Conservation (phyloP, 257 asterid genomes). For the Coffea eugenioides region DNA sequence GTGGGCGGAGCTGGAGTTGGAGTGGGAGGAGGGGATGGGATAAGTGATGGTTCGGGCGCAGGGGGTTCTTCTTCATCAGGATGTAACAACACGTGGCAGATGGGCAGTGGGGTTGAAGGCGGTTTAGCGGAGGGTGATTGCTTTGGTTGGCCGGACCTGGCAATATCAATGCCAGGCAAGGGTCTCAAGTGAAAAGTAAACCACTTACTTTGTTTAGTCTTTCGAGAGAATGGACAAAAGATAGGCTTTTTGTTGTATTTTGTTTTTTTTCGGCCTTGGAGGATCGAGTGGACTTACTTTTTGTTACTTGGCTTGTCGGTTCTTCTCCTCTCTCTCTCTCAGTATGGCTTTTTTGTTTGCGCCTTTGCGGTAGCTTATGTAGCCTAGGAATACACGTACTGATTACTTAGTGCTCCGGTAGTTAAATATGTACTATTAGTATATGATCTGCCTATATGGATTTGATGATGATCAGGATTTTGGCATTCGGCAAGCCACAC, state of each 20-base stretch:
- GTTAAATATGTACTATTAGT: too few species aligned
- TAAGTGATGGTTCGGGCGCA: slow-evolving; percentile 9
- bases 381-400: background rate
- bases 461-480: background rate
- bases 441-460: background rate
- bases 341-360: too few species aligned
- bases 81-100: slow-evolving; percentile 48
- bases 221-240: slow-evolving; percentile 9
- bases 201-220: background rate
- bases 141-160: slow-evolving; percentile 61
- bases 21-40: slow-evolving; percentile 13
- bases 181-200: slow-evolving; percentile 35
- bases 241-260: background rate
- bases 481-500: background rate
- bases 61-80: slow-evolving; percentile 19
- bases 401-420: background rate
- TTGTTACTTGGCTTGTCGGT: background rate
- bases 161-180: slow-evolving; percentile 53
- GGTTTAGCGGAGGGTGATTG: slow-evolving; percentile 37
- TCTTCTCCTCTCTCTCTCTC: background rate
- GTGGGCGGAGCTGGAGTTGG: slow-evolving; percentile 11
- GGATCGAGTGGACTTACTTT: background rate
- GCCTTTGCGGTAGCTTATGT: background rate
- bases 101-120: slow-evolving; percentile 34
- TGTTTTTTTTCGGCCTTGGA: background rate